A percentile compares a stretch with the other conserved stretches of the same genome.
phyloP scores from a whole-genome alignment of 2,329 filamentous ascomycete genomes.

The Alternaria atra region DNA sequence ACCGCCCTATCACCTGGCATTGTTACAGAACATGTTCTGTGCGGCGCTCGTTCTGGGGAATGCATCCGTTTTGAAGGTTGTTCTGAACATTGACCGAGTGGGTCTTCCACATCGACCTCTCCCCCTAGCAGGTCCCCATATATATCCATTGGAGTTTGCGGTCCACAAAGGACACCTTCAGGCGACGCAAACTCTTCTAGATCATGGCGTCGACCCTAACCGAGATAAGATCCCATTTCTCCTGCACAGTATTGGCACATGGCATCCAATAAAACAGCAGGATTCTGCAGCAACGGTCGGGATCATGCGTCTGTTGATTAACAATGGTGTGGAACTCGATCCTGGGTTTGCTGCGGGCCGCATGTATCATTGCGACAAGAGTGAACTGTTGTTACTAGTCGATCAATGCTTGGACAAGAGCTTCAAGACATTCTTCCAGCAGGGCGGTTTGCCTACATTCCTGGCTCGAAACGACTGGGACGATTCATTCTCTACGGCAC shows the following conservation, averaged over 20 bases:
- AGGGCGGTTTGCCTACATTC: background rate
- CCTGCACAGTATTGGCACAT: background rate
- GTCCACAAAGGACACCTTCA: background rate
- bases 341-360: accelerated
- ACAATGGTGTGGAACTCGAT: background rate
- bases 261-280: too few relatives aligned
- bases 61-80: background rate
- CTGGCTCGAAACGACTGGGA: background rate
- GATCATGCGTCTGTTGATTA: background rate
- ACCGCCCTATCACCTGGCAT: background rate
- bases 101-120: background rate
- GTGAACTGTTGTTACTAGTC: background rate
- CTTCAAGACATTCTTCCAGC: background rate
- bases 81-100: background rate
- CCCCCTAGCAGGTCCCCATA: background rate
- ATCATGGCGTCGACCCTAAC: background rate
- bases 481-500: background rate
- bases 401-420: background rate
- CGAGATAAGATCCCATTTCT: too few relatives aligned
- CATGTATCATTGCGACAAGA: too few relatives aligned
- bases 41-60: background rate
- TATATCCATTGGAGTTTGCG: background rate
- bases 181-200: background rate
- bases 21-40: background rate
- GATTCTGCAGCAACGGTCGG: background rate